These are phyloP conservation scores for Ophiostoma populinum DNA, from an alignment of 2,329 filamentous ascomycete genomes.

Conservation along the genomic window DNA sequence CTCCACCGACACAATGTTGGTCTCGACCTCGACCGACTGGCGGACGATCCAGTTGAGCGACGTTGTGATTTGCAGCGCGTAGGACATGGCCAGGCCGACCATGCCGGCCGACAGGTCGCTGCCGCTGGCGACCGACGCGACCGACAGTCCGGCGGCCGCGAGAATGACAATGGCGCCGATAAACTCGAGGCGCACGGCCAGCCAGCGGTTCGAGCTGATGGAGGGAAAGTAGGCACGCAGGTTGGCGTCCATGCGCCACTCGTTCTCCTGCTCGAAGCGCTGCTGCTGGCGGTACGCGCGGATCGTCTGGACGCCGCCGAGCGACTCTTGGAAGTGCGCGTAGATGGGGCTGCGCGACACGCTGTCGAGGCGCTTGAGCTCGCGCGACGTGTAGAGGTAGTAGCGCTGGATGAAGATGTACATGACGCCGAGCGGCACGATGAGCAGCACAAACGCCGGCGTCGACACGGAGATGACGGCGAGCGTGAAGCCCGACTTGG, in stretches of 20 bases:
- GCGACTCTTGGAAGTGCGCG: slow-evolving; percentile 93
- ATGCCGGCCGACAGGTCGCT: slow-evolving; percentile 49
- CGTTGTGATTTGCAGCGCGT: slow-evolving; percentile 90
- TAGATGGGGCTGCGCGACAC: slow-evolving; percentile 92
- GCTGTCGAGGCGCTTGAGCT: slow-evolving; percentile 90
- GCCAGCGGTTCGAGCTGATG: slow-evolving; percentile 85
- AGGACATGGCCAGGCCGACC: slow-evolving; percentile 91
- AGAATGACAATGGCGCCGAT: slow-evolving; percentile 91
- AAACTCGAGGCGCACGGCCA: slow-evolving; percentile 87
- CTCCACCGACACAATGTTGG: slow-evolving; percentile 98
- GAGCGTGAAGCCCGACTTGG: slow-evolving; percentile 66
- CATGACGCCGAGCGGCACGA: slow-evolving; percentile 61
- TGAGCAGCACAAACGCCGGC: slow-evolving; percentile 63
- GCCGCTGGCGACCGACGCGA: slow-evolving; percentile 59
- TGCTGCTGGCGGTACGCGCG: slow-evolving; percentile 81
- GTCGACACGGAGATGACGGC: slow-evolving; percentile 68
- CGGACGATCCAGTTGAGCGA: slow-evolving; percentile 98
- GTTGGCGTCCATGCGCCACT: slow-evolving; percentile 94
- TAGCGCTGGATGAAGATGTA: slow-evolving; percentile 95
- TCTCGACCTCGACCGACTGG: slow-evolving; percentile 98
- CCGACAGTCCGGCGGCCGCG: slow-evolving; percentile 63
- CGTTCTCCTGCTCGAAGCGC: slow-evolving; percentile 81
- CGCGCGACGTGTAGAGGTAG: slow-evolving; percentile 87
- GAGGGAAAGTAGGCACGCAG: slow-evolving; percentile 89
- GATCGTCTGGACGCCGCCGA: slow-evolving; percentile 88